Conservation (phyloP, 441 rosid species). For the Bruguiera hainesii region DNA sequence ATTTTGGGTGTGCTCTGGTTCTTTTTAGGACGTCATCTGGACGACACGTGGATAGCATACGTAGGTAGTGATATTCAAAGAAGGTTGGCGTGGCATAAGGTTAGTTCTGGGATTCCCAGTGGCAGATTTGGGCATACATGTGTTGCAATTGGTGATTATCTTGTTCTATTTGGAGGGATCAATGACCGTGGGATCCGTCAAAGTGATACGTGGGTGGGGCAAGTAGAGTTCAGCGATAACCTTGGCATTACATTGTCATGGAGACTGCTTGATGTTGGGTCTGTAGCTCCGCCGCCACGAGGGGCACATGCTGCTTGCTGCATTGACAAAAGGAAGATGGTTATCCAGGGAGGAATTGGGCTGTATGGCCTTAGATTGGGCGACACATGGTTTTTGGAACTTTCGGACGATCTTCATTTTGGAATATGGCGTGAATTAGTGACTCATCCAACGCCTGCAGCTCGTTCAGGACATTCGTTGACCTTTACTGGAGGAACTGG, state of each 20-base stretch:
- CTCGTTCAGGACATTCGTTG: constrained; percentile 89
- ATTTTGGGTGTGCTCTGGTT: constrained; percentile 1
- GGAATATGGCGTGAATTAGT: constrained; percentile 67
- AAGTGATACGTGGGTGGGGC: constrained; percentile 86
- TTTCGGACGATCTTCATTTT: constrained; percentile 48
- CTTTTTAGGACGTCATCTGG: constrained; percentile 80
- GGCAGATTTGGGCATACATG: constrained; percentile 95
- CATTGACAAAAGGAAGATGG: constrained; percentile 57
- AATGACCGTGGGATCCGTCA: constrained; percentile 78
- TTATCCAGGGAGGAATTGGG: constrained; percentile 87
- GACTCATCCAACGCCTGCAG: constrained; percentile 62
- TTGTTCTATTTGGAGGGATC: constrained; percentile 88
- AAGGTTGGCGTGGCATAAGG: constrained; percentile 60
- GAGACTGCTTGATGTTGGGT: constrained; percentile 57
- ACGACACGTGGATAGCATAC: constrained; percentile 86
- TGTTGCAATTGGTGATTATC: constrained; percentile 44
- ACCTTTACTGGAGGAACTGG: constrained; percentile 54
- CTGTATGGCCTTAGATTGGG: constrained; percentile 57
- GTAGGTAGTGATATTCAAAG: constrained; percentile 45
- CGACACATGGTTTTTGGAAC: constrained; percentile 81
- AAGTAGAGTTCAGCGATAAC: constrained; percentile 40
- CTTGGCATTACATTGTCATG: constrained; percentile 46
- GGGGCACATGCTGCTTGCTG: constrained; percentile 93
- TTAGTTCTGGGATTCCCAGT: constrained; percentile 64
- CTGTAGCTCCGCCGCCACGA: constrained; percentile 61